Evolutionary conservation across 1,284 basidiomycete genomes (phyloP), one percentile per base, ranked within the genome.

Genomic region (Xanthoconium separans): DNA sequence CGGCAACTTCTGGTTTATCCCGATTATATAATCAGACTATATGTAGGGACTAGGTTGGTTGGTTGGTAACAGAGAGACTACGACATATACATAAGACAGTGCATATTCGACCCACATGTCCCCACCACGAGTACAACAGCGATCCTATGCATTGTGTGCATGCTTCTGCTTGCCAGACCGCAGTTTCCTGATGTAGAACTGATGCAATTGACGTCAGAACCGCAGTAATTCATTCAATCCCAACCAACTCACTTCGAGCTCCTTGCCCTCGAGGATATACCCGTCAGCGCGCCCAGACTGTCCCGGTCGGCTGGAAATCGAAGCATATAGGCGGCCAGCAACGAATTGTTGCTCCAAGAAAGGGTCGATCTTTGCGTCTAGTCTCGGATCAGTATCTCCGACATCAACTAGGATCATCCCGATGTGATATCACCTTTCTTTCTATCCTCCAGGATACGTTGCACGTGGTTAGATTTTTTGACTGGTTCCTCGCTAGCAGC

Each of bases 111-210:
- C n/a, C n/a, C n/a, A 8, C n/a, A 18, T 5, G n/a, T 18, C 36
- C 36, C 8, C 36, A 37, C 16, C 36, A n/a, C 15, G 16, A 37
- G 36, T n/a, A n/a, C 16, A 16, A 37, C 36, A 40, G 39, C 47
- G 13, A 44, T 44, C 65, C 72, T 61, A 79, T 64, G 76, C 77
- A 51, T 68, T 75, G 66, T 82, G 83, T 47, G 83, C 87, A 76
- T 96, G 94, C 83, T 95, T 96, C 80, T 92, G 89, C 82, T 96
- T 96, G 75, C 90, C 89, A 61, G 89, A 81, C 75, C 90, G 87
- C 76, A 97, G 79, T 75, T 94, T 95, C 80, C 91, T 86, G 69
- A 93, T 75, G 82, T 96, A 97, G 80, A 97, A 96, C 92, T 91
- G 64, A 33, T 57, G 50, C 51, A 22, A 39, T 55, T 53, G 49